Evolutionary conservation across 78 protist species (phyloP), one percentile per base, ranked within the genome.

Genomic region (Bodo saltans): DNA sequence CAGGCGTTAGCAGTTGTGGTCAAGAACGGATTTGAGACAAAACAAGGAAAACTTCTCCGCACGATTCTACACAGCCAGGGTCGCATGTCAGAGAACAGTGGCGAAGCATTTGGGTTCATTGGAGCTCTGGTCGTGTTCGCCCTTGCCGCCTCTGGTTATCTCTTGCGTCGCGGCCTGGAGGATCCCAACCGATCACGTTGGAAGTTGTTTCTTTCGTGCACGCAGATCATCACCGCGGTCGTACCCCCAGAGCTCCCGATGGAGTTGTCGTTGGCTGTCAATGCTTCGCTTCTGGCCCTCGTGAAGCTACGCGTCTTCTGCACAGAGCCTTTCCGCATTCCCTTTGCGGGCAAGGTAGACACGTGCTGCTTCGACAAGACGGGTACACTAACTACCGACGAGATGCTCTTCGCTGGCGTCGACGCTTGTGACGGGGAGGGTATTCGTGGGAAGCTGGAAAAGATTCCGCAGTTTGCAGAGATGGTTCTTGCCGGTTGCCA

Each of bases 301-400:
- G 42, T 76, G 42, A 1, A 68, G 82, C 78, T 92, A 30, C 88
- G 91, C 39, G 85, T 99, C 68, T 98, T 93, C 85, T 98, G 99
- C 90, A 99, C 99, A 29, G 99, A 99, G 90, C 99, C 99, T 4
- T 99, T 97, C 88, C 91, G 99, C 37, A 96, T 99, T 40, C 99
- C 99, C 8, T 72, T 92, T 1, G 99, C 99, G 17, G 99, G 99
- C 42, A 88, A 89, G 68, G 81, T 95, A 28, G 91, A 87, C 71
- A 52, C 92, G 28, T 95, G 98, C 89, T 98, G 99, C 93, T 98
- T 99, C 40, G 99, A 99, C 87, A 99, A 99, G 95, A 99, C 99
- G 0, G 99, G 99, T 69, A 97, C 99, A 0, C 79, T 97, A 28
- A 97, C 99, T 29, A 83, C 97, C 3, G 98, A 96, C 38, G 90